Percentiles rank a stretch among this genome's conserved stretches.
phyloP scores from a whole-genome alignment of 352 stramenopile genomes.

The Discostella stelligera region DNA sequence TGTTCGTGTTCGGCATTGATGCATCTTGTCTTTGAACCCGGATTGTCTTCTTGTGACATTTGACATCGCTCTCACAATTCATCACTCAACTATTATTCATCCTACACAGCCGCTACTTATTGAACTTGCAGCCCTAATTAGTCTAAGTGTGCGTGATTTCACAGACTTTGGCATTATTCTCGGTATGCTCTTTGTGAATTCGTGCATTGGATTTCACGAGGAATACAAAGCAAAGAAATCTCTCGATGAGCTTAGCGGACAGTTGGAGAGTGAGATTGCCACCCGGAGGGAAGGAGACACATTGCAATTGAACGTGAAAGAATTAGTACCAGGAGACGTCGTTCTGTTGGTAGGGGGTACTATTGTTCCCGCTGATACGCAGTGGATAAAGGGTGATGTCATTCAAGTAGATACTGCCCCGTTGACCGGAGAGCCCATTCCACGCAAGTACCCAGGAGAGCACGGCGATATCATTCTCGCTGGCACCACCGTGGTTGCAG shows the following conservation, averaged over 20 bases:
- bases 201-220: constrained; percentile 58
- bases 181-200: constrained; percentile 64
- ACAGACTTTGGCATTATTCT: constrained; percentile 60
- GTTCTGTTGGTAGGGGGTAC: constrained; percentile 70
- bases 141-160: constrained; percentile 56
- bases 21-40: too few relatives aligned
- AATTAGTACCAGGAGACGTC: constrained; percentile 73
- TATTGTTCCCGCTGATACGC: constrained; percentile 63
- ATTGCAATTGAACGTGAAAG: constrained; percentile 38
- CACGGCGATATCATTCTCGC: constrained; percentile 60
- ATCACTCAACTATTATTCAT: not conserved
- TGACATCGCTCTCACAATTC: not conserved
- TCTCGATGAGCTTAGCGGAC: constrained; percentile 51
- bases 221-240: constrained; percentile 66
- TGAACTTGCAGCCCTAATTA: constrained; percentile 60
- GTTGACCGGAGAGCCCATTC: constrained; percentile 92
- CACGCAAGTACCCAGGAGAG: constrained; percentile 74
- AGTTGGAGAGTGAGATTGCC: constrained; percentile 55
- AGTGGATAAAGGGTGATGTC: constrained; percentile 65
- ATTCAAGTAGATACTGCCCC: constrained; percentile 87
- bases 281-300: constrained; percentile 47
- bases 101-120: constrained; percentile 51
- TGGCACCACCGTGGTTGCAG: constrained; percentile 56
- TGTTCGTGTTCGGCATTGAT: not conserved
- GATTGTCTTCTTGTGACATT: not conserved